Base-by-base conservation (phyloP, 116 monocot genomes). In the Dioscorea cayenensis region DNA sequence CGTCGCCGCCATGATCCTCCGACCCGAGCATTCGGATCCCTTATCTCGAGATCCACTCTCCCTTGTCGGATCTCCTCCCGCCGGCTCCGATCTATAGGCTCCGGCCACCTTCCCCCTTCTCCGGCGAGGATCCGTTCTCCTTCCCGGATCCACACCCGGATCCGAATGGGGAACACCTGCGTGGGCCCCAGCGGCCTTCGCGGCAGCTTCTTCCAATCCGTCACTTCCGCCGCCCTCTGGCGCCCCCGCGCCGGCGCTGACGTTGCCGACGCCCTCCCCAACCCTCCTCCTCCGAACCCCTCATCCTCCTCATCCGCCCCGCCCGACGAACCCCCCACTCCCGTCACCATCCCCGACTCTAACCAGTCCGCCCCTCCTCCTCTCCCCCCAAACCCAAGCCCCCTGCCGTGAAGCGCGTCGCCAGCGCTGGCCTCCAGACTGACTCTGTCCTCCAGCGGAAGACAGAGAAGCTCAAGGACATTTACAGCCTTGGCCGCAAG, bases 371-470 rank as follows among this genome's bases (percentile, higher is more conserved):
- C 28, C 51, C 66, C 75, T 3, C 25, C 43, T 43, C 21, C 23
- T 16, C 36, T 7, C 80, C 72, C 51, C 70, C 66, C 36, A 80
- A 80, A 28, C 60, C 72, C 16, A 23, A 80, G 37, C 50, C 72
- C 27, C 16, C 75, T 1, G 76, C 71, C 11, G 20, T 88, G 28
- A 78, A 79, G 72, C 76, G 84, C 17, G 65, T 60, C 14, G 61
- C 76, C 28, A 84, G 84, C 65, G 85, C 82, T 9, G 87, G 87
- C 23, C 76, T 87, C 60, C 75, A 43, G 18, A 75, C 50, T 25
- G 81, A 75, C 65, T 83, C 87, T 4, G 81, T 88, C 13, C 72
- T 88, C n/a, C 69, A 50, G 29, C 77, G 87, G 8, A 77, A 69
- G 63, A 81, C 87, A 17, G 87, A 72, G 64, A 76, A 74, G 50